Base-by-base conservation (phyloP, 805 yeast species). In the Metschnikowia santaceciliae region DNA sequence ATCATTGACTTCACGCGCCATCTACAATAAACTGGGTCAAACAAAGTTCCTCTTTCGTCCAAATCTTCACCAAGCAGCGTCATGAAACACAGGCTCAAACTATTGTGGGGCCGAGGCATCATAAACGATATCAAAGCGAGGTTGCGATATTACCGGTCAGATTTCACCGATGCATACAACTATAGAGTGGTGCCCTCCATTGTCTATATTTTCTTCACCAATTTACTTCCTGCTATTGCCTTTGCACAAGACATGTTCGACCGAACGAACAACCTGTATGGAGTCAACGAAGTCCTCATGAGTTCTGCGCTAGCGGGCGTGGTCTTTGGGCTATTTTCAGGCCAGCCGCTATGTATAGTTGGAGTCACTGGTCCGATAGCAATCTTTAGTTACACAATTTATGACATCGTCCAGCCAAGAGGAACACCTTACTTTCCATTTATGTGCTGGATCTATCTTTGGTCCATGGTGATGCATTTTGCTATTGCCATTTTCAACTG, bases 241-340 rank as follows among this genome's bases (percentile, higher is more conserved):
- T 92, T 92, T 75, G 96, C 97, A 0, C 97, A 90, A 63, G 98
- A 92, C 64, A 87, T 92, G 96, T 91, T 90, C 67, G 96, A 91
- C 66, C 84, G 89, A 54, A 92, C 99, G 0, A 70, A 86, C 45
- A 83, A 87, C 57, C 78, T 91, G 11, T 92, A 90, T 61, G 99
- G 99, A 3, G 86, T 94, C 3, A 94, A 92, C 63, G 99, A 92
- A 63, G 86, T 92, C 2, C 73, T 92, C 22, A 62, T 94, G 63
- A 77, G 94, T 6, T 82, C 91, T 32, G 96, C 96, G 0, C 67
- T 94, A 64, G 97, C 89, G 0, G 97, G 98, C 0, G 78, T 91
- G 4, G 83, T 88, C 1, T 92, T 94, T 71, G 97, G 98, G 0
- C 58, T 88, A 5, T 73, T 91, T 50, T 77, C 87, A 0, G 98